Base-by-base conservation (phyloP, 768 basidiomycete species). In the Lentinula raphanica region DNA sequence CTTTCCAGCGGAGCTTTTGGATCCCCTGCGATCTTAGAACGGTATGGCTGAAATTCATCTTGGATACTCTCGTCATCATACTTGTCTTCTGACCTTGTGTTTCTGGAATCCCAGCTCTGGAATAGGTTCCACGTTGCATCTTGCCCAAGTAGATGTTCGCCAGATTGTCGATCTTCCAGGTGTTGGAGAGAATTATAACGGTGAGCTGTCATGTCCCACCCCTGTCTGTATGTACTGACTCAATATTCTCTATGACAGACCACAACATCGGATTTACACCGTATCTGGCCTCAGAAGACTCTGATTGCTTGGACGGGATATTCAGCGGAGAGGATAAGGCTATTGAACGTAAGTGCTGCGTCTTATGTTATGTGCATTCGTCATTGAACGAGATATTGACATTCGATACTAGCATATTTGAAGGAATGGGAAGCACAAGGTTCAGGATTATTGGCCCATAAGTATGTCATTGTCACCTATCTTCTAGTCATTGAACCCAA, bases 101-200 rank as follows among this genome's bases (percentile, higher is more conserved):
- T 46, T 17, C 12, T 9, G 44, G 12, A 13, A 29, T 15, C 23
- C 25, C 19, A 66, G 63, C 4, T 83, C 81, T 0, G 84, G 85
- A 19, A 78, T 86, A 58, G 84, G 84, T 6, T 69, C 75, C 5
- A 57, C 59, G 0, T 65, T 66, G 0, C 58, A 77, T 55, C 68
- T 84, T 28, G 59, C 71, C 11, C 62, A 61, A 6, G 60, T 74
- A 31, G 72, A 70, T 11, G 72, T 86, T 39, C 60, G 69, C 5
- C 65, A 67, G 40, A 60, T 72, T 40, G 65, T 81, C 13, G 77
- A 82, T 46, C 74, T 84, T 11, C 81, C 82, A 1, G 77, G 78
- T 29, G 83, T 86, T 1, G 83, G 84, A 5, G 76, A 77, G 63
- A 82, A 83, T 58, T 73, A 69, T 29, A 63, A 66, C n/a, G 72